phyloP scores from a whole-genome alignment of 768 basidiomycete genomes.

The Dacryopinax primogenitus region DNA sequence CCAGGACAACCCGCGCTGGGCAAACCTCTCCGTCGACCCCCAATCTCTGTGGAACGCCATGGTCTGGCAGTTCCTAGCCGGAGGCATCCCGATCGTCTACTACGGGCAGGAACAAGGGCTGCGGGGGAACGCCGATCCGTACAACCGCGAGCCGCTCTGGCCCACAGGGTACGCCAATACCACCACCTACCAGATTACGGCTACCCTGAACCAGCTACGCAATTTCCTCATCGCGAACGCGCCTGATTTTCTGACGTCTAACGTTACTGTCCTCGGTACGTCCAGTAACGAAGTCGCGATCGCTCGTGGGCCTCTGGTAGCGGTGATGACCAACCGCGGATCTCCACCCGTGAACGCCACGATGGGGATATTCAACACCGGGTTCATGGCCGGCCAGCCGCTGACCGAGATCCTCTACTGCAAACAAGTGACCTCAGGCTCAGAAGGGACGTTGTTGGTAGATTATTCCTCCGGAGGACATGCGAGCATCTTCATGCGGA shows the following conservation, averaged over 20 bases:
- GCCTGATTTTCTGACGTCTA: constrained; percentile 12
- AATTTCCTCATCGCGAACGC: constrained; percentile 1
- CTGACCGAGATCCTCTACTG: background rate
- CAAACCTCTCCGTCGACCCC: constrained; percentile 54
- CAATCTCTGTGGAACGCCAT: constrained; percentile 63
- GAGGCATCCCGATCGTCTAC: constrained; percentile 74
- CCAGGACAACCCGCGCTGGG: constrained; percentile 65
- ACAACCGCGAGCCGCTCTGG: constrained; percentile 69
- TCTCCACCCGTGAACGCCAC: constrained; percentile 2
- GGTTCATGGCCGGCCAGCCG: background rate
- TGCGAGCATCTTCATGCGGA: background rate
- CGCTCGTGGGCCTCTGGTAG: constrained; percentile 15
- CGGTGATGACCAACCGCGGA: constrained; percentile 12
- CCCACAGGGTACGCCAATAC: constrained; percentile 50
- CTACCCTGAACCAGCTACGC: constrained; percentile 45
- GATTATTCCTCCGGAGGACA: background rate
- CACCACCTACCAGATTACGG: constrained; percentile 43
- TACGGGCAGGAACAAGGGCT: constrained; percentile 71
- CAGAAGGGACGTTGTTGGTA: background rate
- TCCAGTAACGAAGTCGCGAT: constrained; percentile 15
- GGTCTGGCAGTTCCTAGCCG: constrained; percentile 60
- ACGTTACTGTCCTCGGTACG: constrained; percentile 10
- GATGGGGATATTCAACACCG: background rate
- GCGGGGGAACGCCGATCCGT: constrained; percentile 53
- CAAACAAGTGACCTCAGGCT: background rate